Evolutionary conservation across 2,329 filamentous ascomycete genomes (phyloP), one percentile per base, ranked within the genome.

Genomic region (Penicillium sp.): DNA sequence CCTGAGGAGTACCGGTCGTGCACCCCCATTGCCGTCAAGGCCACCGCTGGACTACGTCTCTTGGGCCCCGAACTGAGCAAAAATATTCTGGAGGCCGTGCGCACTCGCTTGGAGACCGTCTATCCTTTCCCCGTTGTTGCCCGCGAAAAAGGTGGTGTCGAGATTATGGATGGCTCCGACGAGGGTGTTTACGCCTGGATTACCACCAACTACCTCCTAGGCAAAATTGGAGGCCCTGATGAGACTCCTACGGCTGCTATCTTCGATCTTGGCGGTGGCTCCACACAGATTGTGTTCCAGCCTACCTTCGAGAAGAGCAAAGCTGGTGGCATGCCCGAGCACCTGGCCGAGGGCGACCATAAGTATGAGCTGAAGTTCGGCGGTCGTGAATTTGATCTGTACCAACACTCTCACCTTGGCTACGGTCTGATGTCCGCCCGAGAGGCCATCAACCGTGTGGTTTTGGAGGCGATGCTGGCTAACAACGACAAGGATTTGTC

Each of bases 161-260:
- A 93, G 65, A 96, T 99, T 76, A 99, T 99, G 95, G 93, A 97
- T 71, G 95, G 95, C 64, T 93, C 91, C 54, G 91, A 97, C 73
- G 95, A 99, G 81, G 95, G 95, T 75, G 94, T 99, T 33, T 99
- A 96, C 75, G 96, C 95, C 56, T 99, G 95, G 95, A 96, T 99
- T 76, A 99, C 95, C 6, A 95, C 93, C 68, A 99, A 99, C 84
- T 99, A 99, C 79, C 89, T 99, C 43, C 87, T 99, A 26, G 94
- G 94, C 72, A 98, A 98, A 82, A 98, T 99, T 77, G 95, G 95
- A 61, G 91, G 91, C 11, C 91, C 93, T 1, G 94, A 97, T 75
- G 87, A 93, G 76, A 92, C 87, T 65, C 90, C 92, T 54, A 98
- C 95, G 1, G 96, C 95, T 43, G 95, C 95, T 54, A 88, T 97